Percentiles rank a stretch among this genome's conserved stretches.
These are phyloP conservation scores for Taiozyma sp. DNA, from an alignment of 1,139 yeast species.

Conservation along the genomic window DNA sequence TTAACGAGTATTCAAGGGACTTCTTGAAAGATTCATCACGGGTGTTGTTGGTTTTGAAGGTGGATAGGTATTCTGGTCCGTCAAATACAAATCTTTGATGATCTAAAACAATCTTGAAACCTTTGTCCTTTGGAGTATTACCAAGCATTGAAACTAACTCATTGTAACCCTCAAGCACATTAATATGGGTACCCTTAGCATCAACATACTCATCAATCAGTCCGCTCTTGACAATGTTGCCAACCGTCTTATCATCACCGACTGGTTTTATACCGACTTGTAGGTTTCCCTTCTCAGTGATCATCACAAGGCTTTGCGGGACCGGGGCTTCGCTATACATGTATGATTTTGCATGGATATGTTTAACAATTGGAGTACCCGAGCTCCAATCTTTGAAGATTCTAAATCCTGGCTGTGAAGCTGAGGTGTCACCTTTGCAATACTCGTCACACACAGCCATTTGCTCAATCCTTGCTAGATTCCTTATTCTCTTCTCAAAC, in stretches of 20 bases:
- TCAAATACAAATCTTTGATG: conserved; percentile 15
- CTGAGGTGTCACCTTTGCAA: conserved; percentile 13
- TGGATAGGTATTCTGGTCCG: conserved; percentile 11
- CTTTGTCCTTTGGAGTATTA: neutral
- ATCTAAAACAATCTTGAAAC: conserved; percentile 1
- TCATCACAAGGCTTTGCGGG: conserved; percentile 36
- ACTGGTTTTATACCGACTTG: conserved; percentile 10
- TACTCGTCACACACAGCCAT: conserved; percentile 7
- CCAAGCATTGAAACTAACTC: neutral
- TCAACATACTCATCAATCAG: conserved; percentile 6
- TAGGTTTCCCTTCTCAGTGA: conserved; percentile 12
- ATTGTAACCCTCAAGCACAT: neutral
- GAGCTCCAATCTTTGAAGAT: conserved; percentile 27
- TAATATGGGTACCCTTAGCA: neutral
- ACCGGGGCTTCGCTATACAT: conserved; percentile 41
- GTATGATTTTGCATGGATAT: conserved; percentile 37
- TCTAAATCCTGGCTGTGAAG: conserved; percentile 35
- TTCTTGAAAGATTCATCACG: conserved; percentile 6
- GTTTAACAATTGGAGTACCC: conserved; percentile 30
- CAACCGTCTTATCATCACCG: conserved; percentile 9
- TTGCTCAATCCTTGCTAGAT: neutral
- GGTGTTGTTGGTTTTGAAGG: conserved; percentile 5
- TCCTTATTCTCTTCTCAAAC: neutral
- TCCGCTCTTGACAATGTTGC: conserved; percentile 16
- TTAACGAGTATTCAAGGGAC: conserved; percentile 11